Base-by-base conservation (phyloP, 805 yeast species). In the Blastobotrys parvus region DNA sequence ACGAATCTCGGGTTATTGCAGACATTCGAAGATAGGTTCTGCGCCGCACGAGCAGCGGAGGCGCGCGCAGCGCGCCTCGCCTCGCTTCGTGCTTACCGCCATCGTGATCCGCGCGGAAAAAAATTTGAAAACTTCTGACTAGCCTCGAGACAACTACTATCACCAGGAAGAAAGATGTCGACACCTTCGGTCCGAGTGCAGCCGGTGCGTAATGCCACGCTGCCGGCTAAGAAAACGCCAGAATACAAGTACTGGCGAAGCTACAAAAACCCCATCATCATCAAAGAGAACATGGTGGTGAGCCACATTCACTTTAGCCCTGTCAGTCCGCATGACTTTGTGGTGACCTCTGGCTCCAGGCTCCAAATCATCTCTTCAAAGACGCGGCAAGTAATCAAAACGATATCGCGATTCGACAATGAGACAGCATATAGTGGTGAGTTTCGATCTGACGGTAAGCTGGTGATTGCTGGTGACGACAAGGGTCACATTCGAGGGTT, bases 211-310 rank as follows among this genome's bases (percentile, higher is more conserved):
- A 78, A 77, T 48, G 83, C 95, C 1, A 78, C 84, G 1, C 72
- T 86, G 40, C 94, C 95, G 2, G 78, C 84, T 8, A 82, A 79
- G 56, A 80, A 89, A 1, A 86, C 95, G 0, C 90, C 96, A 8
- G 97, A 90, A 52, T 94, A 88, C 57, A 73, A 94, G 53, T 90
- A 84, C 66, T 92, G 97, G 97, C 72, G 94, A 54, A 84, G 87
- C 4, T 89, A 81, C 61, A 70, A 75, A 41, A 82, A 78, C 51
- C 90, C 97, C 2, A 90, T 90, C 59, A 70, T 92, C 31, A 87
- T 89, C 21, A 90, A 92, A 61, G 97, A 92, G 61, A 90, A 85
- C 64, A 88, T 85, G 62, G 86, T 97, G 33, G 86, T 92, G 35
- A 80, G 84, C 29, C 94, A 87, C 59, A 80, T 92, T 43, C 74